Base-by-base conservation (phyloP, 495 filamentous ascomycete genomes). In the Sporormia fimetaria region DNA sequence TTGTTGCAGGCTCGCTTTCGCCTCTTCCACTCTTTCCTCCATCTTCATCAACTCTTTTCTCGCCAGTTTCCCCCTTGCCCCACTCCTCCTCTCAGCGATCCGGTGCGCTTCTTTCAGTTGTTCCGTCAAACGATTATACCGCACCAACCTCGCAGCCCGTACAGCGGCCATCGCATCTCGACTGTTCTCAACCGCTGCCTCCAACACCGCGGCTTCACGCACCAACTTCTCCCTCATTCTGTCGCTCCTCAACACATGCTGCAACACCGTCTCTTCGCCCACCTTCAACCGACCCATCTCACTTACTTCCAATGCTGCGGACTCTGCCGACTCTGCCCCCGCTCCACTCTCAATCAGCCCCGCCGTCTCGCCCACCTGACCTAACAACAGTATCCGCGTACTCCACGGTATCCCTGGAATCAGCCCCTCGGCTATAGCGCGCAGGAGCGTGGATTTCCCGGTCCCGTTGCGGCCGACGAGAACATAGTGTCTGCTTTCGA, bases 381-480 rank as follows among this genome's bases (percentile, higher is more conserved):
- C 80, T 10, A 90, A 61, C 26, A 87, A 74, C 1, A 76, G 65
- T 24, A 90, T 69, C 8, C 78, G 62, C 3, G 76, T 76, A 21
- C 70, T 61, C 52, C 76, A 74, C 1, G 81, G 76, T 39, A 90
- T 81, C 1, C 81, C 81, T 1, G 83, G 82, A 28, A 90, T 81
- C 24, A 84, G 66, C 51, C 83, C 83, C 37, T 84, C 74, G 7
- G 75, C 80, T 40, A 90, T 75, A 14, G 83, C 79, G 42, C 74
- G 71, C 23, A 87, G 60, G 16, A 90, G 61, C 2, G 83, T 90
- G 12, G 78, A 83, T 58, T 90, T 90, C 4, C 83, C 83, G 3
- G 74, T 74, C 1, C 83, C 83, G 64, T 90, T 90, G 16, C 80
- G 66, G 0, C 83, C 83, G 15, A 87, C 62, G 6, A 90, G 58